Evolutionary conservation across 768 basidiomycete species (phyloP), one percentile per base, ranked within the genome.

Genomic region (Rhodotorula kratochvilovae): DNA sequence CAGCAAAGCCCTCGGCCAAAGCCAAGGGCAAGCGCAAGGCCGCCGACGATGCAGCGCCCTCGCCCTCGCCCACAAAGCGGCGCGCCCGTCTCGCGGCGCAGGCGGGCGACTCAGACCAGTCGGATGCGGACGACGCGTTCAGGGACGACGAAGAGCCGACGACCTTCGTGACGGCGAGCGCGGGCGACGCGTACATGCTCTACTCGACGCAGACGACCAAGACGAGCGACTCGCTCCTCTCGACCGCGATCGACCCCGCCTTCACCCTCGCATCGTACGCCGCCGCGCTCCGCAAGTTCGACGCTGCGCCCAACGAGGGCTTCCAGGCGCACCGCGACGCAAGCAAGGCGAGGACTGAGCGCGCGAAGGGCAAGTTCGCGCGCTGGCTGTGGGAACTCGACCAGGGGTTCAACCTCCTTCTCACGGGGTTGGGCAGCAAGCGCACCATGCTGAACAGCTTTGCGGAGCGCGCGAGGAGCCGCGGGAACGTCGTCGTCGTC

Each of bases 401-500:
- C 4, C 85, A 88, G 78, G 93, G 92, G 2, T 97, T 92, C 83
- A 93, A 91, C 79, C 81, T 97, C 55, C 80, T 94, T 29, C 88
- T 91, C 80, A 91, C 92, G 77, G 95, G 95, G 2, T 86, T 87
- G 76, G 95, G 95, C 11, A 94, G 91, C 29, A 99, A 99, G 79
- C 84, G 91, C 66, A 79, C 78, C 27, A 74, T 89, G 16, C 82
- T 99, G 43, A 90, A 95, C 78, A 82, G 85, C 31, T 90, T 96
- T 66, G 91, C 89, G 2, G 81, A 84, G 0, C 78, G 81, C 80
- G 85, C 13, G 19, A 65, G 73, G 58, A 85, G 82, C 63, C 80
- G 78, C 1, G 91, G 92, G 0, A 85, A 90, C 71, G 88, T 91
- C 55, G 85, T 91, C 65, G 83, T 93, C 31, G 85, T 87, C 35